A percentile compares a stretch with the other conserved stretches of the same genome.
These are phyloP conservation scores for Amanita pallidorosea DNA, from an alignment of 768 basidiomycete genomes.

Conservation along the genomic window DNA sequence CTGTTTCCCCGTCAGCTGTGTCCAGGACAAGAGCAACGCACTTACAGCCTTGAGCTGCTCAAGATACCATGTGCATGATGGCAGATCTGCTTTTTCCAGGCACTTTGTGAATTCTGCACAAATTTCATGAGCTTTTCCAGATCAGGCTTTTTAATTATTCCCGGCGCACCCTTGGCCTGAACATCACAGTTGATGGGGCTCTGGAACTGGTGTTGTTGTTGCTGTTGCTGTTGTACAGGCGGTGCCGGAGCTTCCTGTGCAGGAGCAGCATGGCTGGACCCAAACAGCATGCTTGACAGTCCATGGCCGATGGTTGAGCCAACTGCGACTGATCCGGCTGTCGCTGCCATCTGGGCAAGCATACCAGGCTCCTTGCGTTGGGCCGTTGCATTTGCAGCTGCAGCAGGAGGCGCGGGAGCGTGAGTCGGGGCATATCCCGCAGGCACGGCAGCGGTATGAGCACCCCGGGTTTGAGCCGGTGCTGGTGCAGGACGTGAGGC, in stretches of 20 bases:
- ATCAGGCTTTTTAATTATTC: neutral
- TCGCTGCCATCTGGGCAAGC: constrained; percentile 79
- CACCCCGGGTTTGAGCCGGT: constrained; percentile 33
- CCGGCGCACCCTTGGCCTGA: constrained; percentile 64
- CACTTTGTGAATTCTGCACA: constrained; percentile 71
- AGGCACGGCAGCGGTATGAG: constrained; percentile 41
- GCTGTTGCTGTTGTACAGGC: constrained; percentile 24
- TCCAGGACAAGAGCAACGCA: constrained; percentile 9
- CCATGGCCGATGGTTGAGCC: constrained; percentile 87
- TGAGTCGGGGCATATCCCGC: constrained; percentile 31
- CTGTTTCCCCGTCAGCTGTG: constrained; percentile 21
- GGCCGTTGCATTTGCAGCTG: constrained; percentile 24
- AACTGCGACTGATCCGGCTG: constrained; percentile 82
- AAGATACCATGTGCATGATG: constrained; percentile 77
- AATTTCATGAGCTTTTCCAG: neutral
- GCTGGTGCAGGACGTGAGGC: constrained; percentile 31
- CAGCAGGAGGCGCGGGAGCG: constrained; percentile 32
- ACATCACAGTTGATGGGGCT: constrained; percentile 50
- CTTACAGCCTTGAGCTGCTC: constrained; percentile 82
- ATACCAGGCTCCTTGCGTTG: constrained; percentile 51
- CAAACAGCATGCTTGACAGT: constrained; percentile 85
- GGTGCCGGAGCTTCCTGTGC: constrained; percentile 31
- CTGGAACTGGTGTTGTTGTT: constrained; percentile 25
- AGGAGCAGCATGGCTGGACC: constrained; percentile 34
- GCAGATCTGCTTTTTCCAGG: constrained; percentile 70